These are phyloP conservation scores for Diatrype stigma DNA, from an alignment of 2,329 filamentous ascomycete genomes.

Conservation along the genomic window DNA sequence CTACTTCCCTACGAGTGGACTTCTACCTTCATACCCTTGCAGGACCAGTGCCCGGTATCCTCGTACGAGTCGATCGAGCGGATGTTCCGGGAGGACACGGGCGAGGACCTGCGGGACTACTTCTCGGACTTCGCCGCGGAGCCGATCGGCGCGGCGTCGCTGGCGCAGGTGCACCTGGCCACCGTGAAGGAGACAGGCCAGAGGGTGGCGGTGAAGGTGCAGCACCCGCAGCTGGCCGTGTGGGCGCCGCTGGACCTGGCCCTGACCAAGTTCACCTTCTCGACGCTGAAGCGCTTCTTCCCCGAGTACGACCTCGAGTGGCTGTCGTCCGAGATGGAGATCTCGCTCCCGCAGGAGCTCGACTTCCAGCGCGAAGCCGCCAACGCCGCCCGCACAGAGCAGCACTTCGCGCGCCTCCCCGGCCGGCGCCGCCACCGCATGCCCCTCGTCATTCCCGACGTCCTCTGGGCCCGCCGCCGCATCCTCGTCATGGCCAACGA, in stretches of 20 bases:
- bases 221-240: constrained; percentile 84
- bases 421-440: constrained; percentile 44
- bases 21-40: constrained; percentile 88
- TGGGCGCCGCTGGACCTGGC: constrained; percentile 87
- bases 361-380: constrained; percentile 82
- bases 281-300: constrained; percentile 85
- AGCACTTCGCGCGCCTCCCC: constrained; percentile 73
- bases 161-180: constrained; percentile 91
- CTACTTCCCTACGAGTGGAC: constrained; percentile 90
- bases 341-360: constrained; percentile 84
- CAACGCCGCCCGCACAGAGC: constrained; percentile 75
- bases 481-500: constrained; percentile 96
- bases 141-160: constrained; percentile 87
- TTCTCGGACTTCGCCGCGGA: constrained; percentile 78
- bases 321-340: constrained; percentile 89
- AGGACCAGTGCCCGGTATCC: constrained; percentile 93
- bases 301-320: constrained; percentile 97
- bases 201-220: constrained; percentile 92
- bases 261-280: constrained; percentile 84
- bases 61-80: constrained; percentile 79
- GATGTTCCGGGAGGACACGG: constrained; percentile 85
- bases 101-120: constrained; percentile 70
- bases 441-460: constrained; percentile 84
- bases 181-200: constrained; percentile 76
- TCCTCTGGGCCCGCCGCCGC: constrained; percentile 82